Conservation (phyloP, 2,329 filamentous ascomycete genomes). For the Cercospora sp. region DNA sequence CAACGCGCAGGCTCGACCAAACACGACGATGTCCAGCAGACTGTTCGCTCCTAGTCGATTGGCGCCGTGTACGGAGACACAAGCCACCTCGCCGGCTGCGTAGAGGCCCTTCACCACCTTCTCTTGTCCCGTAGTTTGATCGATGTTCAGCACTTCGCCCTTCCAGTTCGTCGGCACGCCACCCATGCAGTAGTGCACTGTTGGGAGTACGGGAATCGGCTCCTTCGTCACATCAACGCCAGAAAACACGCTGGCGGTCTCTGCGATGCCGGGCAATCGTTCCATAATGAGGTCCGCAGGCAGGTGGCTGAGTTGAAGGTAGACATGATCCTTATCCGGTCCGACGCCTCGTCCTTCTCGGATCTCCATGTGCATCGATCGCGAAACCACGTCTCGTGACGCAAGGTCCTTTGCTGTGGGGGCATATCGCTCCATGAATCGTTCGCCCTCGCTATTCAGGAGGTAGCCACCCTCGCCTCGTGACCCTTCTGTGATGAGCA, state of each 20-base stretch:
- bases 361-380: constrained; percentile 54
- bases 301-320: constrained; percentile 51
- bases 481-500: constrained; percentile 53
- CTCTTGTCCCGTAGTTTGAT: constrained; percentile 41
- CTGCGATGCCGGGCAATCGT: constrained; percentile 52
- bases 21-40: constrained; percentile 53
- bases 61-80: constrained; percentile 52
- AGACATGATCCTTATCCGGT: constrained; percentile 50
- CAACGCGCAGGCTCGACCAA: constrained; percentile 49
- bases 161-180: constrained; percentile 54
- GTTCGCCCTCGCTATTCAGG: constrained; percentile 51
- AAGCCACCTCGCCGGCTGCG: constrained; percentile 52
- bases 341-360: constrained; percentile 50
- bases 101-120: constrained; percentile 49
- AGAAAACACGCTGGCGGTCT: constrained; percentile 53
- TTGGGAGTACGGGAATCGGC: constrained; percentile 53
- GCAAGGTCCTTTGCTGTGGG: constrained; percentile 54
- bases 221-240: constrained; percentile 53
- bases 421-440: constrained; percentile 56
- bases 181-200: constrained; percentile 56
- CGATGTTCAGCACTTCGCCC: constrained; percentile 49
- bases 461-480: constrained; percentile 54
- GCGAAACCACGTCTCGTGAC: constrained; percentile 50
- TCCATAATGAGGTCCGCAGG: constrained; percentile 51
- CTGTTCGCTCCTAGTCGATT: constrained; percentile 53